A percentile compares a stretch with the other conserved stretches of the same genome.
Conservation (phyloP, 2,329 filamentous ascomycete genomes). For the Penicillium sp. region DNA sequence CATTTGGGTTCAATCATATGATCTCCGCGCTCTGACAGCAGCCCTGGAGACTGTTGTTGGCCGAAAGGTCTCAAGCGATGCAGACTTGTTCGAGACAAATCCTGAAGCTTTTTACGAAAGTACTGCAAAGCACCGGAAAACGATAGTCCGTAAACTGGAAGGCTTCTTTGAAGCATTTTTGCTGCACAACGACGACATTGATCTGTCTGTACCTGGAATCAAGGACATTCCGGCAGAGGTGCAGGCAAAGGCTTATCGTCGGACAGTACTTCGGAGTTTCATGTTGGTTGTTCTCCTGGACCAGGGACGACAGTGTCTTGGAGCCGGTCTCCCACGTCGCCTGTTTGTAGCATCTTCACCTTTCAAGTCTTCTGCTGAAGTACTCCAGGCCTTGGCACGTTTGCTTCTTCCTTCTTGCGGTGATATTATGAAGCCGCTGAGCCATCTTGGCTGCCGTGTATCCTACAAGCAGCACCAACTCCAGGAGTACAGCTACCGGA, state of each 20-base stretch:
- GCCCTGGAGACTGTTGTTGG: slow-evolving; percentile 58
- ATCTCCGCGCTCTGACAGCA: slow-evolving; percentile 47
- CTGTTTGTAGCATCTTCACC: slow-evolving; percentile 52
- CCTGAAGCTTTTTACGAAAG: background rate
- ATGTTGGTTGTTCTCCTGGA: slow-evolving; percentile 60
- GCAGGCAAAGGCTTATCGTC: slow-evolving; percentile 50
- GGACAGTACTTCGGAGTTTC: slow-evolving; percentile 54
- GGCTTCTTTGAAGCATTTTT: slow-evolving; percentile 55
- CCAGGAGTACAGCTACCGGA: slow-evolving; percentile 55
- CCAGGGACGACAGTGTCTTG: slow-evolving; percentile 44
- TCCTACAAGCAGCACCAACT: slow-evolving; percentile 53
- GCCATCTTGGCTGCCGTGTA: slow-evolving; percentile 55
- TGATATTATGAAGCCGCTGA: slow-evolving; percentile 53
- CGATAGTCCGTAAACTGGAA: slow-evolving; percentile 43
- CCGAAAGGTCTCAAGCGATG: slow-evolving; percentile 42
- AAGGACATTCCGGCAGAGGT: slow-evolving; percentile 39
- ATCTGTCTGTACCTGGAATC: slow-evolving; percentile 16
- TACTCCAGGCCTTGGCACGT: slow-evolving; percentile 50
- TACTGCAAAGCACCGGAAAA: slow-evolving; percentile 12
- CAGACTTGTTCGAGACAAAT: slow-evolving; percentile 9
- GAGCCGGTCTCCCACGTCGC: slow-evolving; percentile 33
- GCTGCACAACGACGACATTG: slow-evolving; percentile 54
- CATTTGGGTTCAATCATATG: slow-evolving; percentile 57
- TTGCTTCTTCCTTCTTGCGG: slow-evolving; percentile 57
- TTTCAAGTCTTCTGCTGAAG: slow-evolving; percentile 53